Conservation (phyloP, 2,329 filamentous ascomycete genomes). For the Colletotrichum chlorophyti region DNA sequence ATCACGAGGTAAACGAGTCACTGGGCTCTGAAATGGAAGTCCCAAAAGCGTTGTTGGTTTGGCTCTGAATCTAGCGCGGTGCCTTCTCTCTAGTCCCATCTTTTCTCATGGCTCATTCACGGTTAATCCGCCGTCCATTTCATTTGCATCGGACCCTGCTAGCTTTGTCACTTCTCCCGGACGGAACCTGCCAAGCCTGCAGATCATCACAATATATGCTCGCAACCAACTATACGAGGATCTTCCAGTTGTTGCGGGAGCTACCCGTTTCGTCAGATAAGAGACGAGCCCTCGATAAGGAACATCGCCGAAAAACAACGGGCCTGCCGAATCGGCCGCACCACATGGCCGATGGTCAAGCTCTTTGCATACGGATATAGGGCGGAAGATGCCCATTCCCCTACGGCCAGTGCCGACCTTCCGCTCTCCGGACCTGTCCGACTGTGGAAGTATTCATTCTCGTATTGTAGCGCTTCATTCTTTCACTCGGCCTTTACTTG, state of each 20-base stretch:
- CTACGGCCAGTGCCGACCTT: conserved; percentile 7
- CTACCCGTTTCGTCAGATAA: conserved; percentile 24
- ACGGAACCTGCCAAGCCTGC: conserved; percentile 7
- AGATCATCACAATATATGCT: neutral
- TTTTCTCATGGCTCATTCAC: neutral
- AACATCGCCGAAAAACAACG: neutral
- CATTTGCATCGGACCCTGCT: neutral
- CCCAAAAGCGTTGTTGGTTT: neutral
- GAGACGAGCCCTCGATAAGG: conserved; percentile 8
- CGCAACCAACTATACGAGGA: neutral
- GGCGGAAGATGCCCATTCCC: conserved; percentile 1
- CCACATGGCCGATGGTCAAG: neutral
- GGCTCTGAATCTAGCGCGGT: neutral
- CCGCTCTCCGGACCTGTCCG: neutral
- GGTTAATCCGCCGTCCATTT: neutral
- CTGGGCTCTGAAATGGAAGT: too few species aligned
- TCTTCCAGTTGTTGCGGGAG: neutral
- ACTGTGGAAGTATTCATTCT: neutral
- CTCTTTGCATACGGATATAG: conserved; percentile 11
- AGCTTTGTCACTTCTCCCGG: neutral
- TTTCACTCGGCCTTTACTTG: neutral
- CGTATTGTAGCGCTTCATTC: conserved; percentile 15
- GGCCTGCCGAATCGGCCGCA: neutral
- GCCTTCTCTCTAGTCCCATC: neutral
- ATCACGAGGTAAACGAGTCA: too few species aligned